Evolutionary conservation across 164 flowering plant species (phyloP).

Genomic region (Warburgia ugandensis): DNA sequence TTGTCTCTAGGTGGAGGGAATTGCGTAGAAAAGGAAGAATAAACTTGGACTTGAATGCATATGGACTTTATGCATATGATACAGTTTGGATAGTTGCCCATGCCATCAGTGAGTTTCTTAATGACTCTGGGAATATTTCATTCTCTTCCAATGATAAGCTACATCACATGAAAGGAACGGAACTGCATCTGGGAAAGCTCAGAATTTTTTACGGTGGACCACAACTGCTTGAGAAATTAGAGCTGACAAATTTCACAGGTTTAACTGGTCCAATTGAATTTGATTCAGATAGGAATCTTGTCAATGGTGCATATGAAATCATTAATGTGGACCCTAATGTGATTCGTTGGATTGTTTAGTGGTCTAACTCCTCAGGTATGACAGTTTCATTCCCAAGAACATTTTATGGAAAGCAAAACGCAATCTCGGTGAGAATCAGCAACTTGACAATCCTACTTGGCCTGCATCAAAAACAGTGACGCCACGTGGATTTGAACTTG

Average conservation of each 20-base stretch:
- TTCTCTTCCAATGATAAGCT: conserved; percentile 32
- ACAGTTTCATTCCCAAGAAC: conserved; percentile 37
- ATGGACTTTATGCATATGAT: conserved; percentile 69
- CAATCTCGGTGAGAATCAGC: conserved; percentile 12
- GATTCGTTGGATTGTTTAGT: conserved; percentile 43
- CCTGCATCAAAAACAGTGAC: conserved; percentile 44
- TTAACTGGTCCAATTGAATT: conserved; percentile 48
- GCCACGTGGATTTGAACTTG: conserved; percentile 71
- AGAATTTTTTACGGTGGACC: conserved; percentile 46
- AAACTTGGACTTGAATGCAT: conserved; percentile 32
- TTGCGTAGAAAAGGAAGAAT: conserved; percentile 25
- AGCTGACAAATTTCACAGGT: conserved; percentile 45
- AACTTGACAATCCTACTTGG: conserved; percentile 46
- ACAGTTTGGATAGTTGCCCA: conserved; percentile 67
- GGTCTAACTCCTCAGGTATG: conserved; percentile 49
- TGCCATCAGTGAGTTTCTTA: conserved; percentile 35
- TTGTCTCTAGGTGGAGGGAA: conserved; percentile 36
- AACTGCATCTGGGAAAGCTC: conserved; percentile 28
- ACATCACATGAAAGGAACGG: conserved; percentile 9
- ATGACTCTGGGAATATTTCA: conserved; percentile 33
- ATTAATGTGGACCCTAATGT: conserved; percentile 28
- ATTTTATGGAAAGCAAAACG: conserved; percentile 5
- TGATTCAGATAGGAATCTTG: conserved; percentile 32
- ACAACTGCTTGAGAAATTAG: conserved; percentile 23
- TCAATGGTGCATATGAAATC: conserved; percentile 37